Evolutionary conservation across 2,329 filamentous ascomycete species (phyloP).

Genomic region (Leptographium galeiforme): DNA sequence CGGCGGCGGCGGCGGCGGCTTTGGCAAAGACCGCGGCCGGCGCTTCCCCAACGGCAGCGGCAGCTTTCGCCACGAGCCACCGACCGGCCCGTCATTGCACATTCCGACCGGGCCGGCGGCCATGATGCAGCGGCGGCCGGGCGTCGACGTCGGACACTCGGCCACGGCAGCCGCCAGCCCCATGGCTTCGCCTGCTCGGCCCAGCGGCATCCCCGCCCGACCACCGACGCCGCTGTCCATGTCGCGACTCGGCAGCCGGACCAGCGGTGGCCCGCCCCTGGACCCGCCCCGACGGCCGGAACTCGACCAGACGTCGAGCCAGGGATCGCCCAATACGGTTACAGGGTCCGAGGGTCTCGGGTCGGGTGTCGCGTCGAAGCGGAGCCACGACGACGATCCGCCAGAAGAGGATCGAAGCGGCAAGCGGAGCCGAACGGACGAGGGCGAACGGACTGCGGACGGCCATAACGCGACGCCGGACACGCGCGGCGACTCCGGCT

Average conservation of each 20-base stretch:
- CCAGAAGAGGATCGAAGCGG: constrained; percentile 1
- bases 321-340: not conserved
- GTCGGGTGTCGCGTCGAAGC: not conserved
- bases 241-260: not conserved
- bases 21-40: not conserved
- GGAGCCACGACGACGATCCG: not conserved
- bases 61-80: not conserved
- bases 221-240: constrained; percentile 10
- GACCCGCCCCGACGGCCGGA: not conserved
- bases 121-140: not conserved
- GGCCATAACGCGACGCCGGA: not conserved
- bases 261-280: not conserved
- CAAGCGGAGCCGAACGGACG: too few species aligned
- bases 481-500: not conserved
- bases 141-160: too few species aligned
- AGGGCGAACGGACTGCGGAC: not conserved
- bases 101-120: not conserved
- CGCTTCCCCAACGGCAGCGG: not conserved
- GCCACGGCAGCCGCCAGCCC: not conserved
- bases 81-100: not conserved
- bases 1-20: not conserved
- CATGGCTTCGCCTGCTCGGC: not conserved
- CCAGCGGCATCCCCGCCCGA: constrained; percentile 7
- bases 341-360: not conserved
- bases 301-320: not conserved